Base-by-base conservation (phyloP, 768 basidiomycete species). In the Filobasidium wieringae region DNA sequence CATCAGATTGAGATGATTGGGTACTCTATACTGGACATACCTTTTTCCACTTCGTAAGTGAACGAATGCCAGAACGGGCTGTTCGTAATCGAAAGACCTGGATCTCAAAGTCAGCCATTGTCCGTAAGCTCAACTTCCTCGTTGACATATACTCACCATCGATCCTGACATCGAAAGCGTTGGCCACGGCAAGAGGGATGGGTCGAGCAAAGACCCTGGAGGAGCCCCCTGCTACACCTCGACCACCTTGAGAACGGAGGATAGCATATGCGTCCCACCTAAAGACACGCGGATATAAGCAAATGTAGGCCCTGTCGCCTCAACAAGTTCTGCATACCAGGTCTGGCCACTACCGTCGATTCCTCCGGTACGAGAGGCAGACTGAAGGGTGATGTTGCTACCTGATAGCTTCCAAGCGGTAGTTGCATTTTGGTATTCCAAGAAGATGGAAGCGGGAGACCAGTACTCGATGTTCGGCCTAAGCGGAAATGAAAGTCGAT, bases 341-440 rank as follows among this genome's bases (percentile, higher is more conserved):
- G 60, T 60, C 34, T 84, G 82, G 11, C 84, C 84, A 31, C 79
- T 77, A 17, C 82, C 84, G 65, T 84, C 82, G 17, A 85, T 75
- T 2, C 81, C 82, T 11, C 83, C 83, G 33, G 83, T 82, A 7
- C 84, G 83, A 22, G 43, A 24, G 7, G 29, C 7, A 22, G 43
- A 47, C 55, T 79, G 78, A 15, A 68, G 54, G 17, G 63, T 63
- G 17, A 66, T 55, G 31, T 62, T 62, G 33, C 58, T 33, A 1
- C 65, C 66, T 5, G 53, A 49, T 31, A 66, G 63, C 43, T 64
- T 58, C 65, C 64, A 68, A 39, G 57, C 60, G 7, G 64, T 68
- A 9, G 67, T 66, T 8, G 66, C 65, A 40, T 64, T 65, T 59
- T 68, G 64, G 63, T 75, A 78, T 14, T 70, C 74, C 57, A 79